A percentile compares a stretch with the other conserved stretches of the same genome.
Evolutionary conservation across 106 monocot species (phyloP).

Genomic region (Dioscorea alata): DNA sequence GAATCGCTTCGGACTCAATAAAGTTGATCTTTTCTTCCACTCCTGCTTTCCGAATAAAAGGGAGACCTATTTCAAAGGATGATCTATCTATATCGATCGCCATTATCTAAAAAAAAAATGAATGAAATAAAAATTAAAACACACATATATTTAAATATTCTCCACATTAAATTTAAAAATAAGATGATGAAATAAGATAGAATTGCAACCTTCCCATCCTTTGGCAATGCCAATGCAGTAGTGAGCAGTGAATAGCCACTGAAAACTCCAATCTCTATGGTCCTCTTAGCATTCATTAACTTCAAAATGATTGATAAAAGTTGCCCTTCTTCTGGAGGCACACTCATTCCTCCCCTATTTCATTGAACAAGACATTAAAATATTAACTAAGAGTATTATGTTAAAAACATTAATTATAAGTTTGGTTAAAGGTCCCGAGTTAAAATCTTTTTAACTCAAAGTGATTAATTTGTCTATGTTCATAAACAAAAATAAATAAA

Average conservation of each 20-base stretch:
- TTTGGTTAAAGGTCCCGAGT: too few species aligned
- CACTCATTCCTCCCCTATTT: slow-evolving; percentile 32
- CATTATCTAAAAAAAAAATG: neutral
- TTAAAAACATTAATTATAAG: neutral
- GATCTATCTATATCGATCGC: slow-evolving; percentile 31
- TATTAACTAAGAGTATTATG: neutral
- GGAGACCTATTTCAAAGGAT: slow-evolving; percentile 27
- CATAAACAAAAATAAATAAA: too few species aligned
- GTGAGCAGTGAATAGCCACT: slow-evolving; percentile 47
- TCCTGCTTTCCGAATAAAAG: too few species aligned
- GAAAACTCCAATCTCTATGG: slow-evolving; percentile 20
- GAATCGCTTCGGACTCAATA: slow-evolving; percentile 28
- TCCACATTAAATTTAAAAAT: too few species aligned
- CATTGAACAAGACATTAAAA: neutral
- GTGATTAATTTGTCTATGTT: too few species aligned
- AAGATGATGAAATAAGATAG: too few species aligned
- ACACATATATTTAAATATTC: too few species aligned
- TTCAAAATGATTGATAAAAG: slow-evolving; percentile 28
- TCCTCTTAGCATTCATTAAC: neutral
- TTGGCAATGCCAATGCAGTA: slow-evolving; percentile 39
- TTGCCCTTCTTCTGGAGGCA: slow-evolving; percentile 32
- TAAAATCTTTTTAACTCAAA: too few species aligned
- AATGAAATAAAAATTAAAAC: neutral
- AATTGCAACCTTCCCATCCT: slow-evolving; percentile 35
- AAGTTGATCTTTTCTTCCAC: neutral